Base-by-base conservation (phyloP, 179 eudicot species). In the Heliamphora pulchella region DNA sequence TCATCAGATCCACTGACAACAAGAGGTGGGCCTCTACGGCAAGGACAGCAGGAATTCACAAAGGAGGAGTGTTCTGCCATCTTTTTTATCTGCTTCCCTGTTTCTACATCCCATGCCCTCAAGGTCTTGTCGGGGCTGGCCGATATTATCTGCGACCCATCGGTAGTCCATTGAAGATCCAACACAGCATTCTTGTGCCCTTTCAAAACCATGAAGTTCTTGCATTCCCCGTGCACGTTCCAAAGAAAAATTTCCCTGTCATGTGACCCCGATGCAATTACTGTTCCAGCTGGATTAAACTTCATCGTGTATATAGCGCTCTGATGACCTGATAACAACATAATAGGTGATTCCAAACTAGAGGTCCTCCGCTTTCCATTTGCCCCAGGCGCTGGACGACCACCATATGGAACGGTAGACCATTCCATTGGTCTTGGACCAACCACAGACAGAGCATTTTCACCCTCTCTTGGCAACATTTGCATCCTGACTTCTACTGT, bases 91-190 rank as follows among this genome's bases (percentile, higher is more conserved):
- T 96, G 99, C 63, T 94, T 94, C 20, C 98, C 99, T 0, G 97
- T 92, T 83, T 96, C 99, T 0, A 94, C 96, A 73, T 93, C 98
- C 99, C 99, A 95, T 79, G 98, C 98, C 78, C 98, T 83, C 46
- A 95, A 81, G 0, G 98, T 95, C 82, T 92, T 95, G 80, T 95
- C 98, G 8, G 98, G 97, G 81, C 98, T 95, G 55, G 97, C 93
- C 5, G 98, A 95, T 78, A 95, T 86, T 77, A 95, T 84, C 83
- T 92, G 98, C 1, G 88, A 83, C 46, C 98, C 98, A 80, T 94
- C 98, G 7, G 96, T 86, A 10, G 93, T 92, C 98, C 98, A 95
- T 76, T 95, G 96, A 75, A 95, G 97, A 81, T 95, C 99, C 80
- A 96, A 86, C 43, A 94, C 86, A 5, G 99, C 99, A 78, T 96